phyloP scores from a whole-genome alignment of 805 yeast species.

The Myxozyma lipomycoides region DNA sequence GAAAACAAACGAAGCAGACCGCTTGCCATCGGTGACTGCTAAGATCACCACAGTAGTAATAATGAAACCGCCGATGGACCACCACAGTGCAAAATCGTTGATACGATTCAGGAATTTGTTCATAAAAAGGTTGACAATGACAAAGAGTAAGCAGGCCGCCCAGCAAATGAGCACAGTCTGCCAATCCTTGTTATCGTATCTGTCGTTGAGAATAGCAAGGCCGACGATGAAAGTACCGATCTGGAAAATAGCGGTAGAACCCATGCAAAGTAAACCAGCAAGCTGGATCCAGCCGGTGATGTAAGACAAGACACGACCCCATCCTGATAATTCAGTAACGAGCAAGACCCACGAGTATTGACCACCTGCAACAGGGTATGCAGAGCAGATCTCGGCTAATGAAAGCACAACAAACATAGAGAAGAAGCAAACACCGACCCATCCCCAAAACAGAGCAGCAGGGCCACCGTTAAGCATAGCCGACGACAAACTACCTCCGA shows the following conservation, averaged over 20 bases:
- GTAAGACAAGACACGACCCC: slow-evolving; percentile 26
- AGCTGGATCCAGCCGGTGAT: slow-evolving; percentile 30
- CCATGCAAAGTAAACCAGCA: slow-evolving; percentile 32
- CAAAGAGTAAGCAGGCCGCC: slow-evolving; percentile 13
- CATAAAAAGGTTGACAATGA: slow-evolving; percentile 28
- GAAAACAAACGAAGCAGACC: slow-evolving; percentile 20
- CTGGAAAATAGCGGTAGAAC: slow-evolving; percentile 32
- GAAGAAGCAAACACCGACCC: slow-evolving; percentile 52
- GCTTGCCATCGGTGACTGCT: slow-evolving; percentile 20
- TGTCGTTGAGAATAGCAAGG: slow-evolving; percentile 22
- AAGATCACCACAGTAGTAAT: slow-evolving; percentile 22
- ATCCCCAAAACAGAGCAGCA: slow-evolving; percentile 64
- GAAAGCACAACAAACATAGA: slow-evolving; percentile 56
- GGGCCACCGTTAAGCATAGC: slow-evolving; percentile 59
- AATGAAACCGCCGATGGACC: slow-evolving; percentile 30
- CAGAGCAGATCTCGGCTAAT: slow-evolving; percentile 61
- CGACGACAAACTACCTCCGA: slow-evolving; percentile 59
- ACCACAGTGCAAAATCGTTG: slow-evolving; percentile 31
- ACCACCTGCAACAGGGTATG: slow-evolving; percentile 67
- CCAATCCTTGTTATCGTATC: slow-evolving; percentile 25
- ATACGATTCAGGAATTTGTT: slow-evolving; percentile 25
- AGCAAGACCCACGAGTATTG: slow-evolving; percentile 58
- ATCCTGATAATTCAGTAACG: slow-evolving; percentile 18
- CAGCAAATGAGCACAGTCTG: slow-evolving; percentile 27
- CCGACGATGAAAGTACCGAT: slow-evolving; percentile 28